Evolutionary conservation across 1,284 basidiomycete species (phyloP), one percentile per base, ranked within the genome.

Genomic region (Ceratobasidium sp.): DNA sequence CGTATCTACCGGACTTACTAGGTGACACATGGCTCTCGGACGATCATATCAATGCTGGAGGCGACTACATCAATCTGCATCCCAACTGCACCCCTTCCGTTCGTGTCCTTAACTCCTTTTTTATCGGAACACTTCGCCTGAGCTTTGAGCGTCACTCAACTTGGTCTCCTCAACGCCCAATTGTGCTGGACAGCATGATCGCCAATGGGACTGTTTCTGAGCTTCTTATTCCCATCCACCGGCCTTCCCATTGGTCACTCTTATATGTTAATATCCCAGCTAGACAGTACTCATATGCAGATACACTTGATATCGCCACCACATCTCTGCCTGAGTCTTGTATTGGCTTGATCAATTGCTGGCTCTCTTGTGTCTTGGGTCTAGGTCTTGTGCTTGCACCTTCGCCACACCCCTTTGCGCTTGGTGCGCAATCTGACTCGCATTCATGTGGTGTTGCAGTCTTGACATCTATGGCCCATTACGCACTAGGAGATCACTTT

Each of bases 371-470:
- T 32, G 9, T 62, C 14, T 28, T 62, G 14, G 28, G 23, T 0
- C 13, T 30, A 7, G 1, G n/a, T 13, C n/a, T 62, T 2, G 1
- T 16, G 9, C 59, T 46, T 21, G 23, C 2, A 14, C 23, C 46
- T 47, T 28, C 16, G 14, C 23, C 43, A 4, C 59, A n/a, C 0
- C 0, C 14, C 2, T 62, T 62, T 14, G n/a, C 16, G 4, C 14
- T 32, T 30, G n/a, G 30, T 21, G 9, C 30, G 21, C 55, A 57
- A 35, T 18, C 32, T 6, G 30, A 57, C 21, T 57, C 55, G 2
- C 55, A 57, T 28, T 57, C 55, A 6, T 57, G 55, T 21, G 35
- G 55, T 57, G 30, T 57, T 30, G 55, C 55, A 16, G 55, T 57
- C 8, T 21, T 57, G 16, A 3, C 55, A 18, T 32, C 18, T 14